Base-by-base conservation (phyloP, 139 green algal genomes). In the Zygnema cylindricum region DNA sequence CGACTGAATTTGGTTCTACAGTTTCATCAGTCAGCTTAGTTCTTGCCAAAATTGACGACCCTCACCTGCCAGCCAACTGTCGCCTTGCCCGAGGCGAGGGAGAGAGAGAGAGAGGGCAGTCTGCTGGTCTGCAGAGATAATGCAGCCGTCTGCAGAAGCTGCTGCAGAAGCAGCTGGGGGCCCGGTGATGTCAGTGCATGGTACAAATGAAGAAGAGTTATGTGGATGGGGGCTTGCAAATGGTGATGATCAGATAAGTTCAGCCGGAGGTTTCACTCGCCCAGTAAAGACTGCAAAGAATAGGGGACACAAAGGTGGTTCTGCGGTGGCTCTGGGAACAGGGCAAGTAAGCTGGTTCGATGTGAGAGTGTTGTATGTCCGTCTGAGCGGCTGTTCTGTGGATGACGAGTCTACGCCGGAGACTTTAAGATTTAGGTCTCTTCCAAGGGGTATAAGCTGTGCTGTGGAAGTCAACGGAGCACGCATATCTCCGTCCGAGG, bases 391-490 rank as follows among this genome's bases (percentile, higher is more conserved):
- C n/a, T 49, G 41, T 7, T 7, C 33, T 39, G n/a, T 84, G 3
- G 77, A 84, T 7, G 35, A 55, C 3, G 77, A 84, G 7, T 2
- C 25, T 21, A 38, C 77, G 77, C 77, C 84, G 16, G 84, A 89
- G 2, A 69, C 77, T 25, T 69, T 89, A 32, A 38, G 63, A 1
- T 89, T 85, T 39, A 40, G 21, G 36, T 89, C 7, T 69, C 84
- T 69, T 33, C 69, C 84, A 42, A 55, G 84, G 21, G 84, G 69
- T 35, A 89, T 85, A 22, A 35, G 36, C 21, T 69, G 42, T 36
- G 39, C 39, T 36, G 33, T 89, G 36, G 84, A 89, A 39, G 69
- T 89, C 22, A 89, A 89, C 33, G 84, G 84, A 36, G 84, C 69
- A 2, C 39, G 69, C 35, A 84, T 86, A 63, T 36, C 73, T 36